Base-by-base conservation (phyloP, 352 stramenopile species). In the Globisporangium mamillatum region DNA sequence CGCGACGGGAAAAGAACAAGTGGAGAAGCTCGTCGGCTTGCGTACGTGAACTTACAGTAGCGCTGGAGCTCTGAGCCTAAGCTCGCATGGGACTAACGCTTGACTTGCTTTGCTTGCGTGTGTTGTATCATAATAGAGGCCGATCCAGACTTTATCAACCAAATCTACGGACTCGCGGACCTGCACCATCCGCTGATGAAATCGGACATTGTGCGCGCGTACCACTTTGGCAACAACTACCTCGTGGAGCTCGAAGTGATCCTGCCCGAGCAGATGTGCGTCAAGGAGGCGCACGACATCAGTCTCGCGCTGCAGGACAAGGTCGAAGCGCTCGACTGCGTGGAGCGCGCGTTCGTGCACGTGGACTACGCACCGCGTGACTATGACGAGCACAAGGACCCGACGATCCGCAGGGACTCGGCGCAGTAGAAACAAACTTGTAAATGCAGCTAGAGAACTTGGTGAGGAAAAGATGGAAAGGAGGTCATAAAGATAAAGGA, bases 191-290 rank as follows among this genome's bases (percentile, higher is more conserved):
- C 84, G 10, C 67, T 88, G 56, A 96, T 99, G 82, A 79, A 88
- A 65, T 91, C 97, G 2, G 97, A 99, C 74, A 97, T 98, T 34
- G 80, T 97, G 27, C 88, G 92, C 25, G 92, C 92, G 7, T 99
- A 99, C 75, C 95, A 99, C 72, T 99, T 99, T 74, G 97, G 96
- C 66, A 97, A 96, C 70, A 98, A 98, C 73, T 99, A 98, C 71
- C 78, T 99, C 27, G 88, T 95, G 25, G 88, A 95, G 67, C 73
- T 95, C 63, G 88, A 95, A 70, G 85, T 95, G 18, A 89, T 95
- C 54, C 60, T 93, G 56, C 95, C 96, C 1, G 81, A 92, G 60
- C 80, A 90, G 25, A 99, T 98, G 75, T 88, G 89, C 24, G 82
- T 99, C 14, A 88, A 89, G 62, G 93, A 98, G 54, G 92, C 89